Evolutionary conservation across 1,284 basidiomycete species (phyloP), one percentile per base, ranked within the genome.

Genomic region (Meira nashicola): DNA sequence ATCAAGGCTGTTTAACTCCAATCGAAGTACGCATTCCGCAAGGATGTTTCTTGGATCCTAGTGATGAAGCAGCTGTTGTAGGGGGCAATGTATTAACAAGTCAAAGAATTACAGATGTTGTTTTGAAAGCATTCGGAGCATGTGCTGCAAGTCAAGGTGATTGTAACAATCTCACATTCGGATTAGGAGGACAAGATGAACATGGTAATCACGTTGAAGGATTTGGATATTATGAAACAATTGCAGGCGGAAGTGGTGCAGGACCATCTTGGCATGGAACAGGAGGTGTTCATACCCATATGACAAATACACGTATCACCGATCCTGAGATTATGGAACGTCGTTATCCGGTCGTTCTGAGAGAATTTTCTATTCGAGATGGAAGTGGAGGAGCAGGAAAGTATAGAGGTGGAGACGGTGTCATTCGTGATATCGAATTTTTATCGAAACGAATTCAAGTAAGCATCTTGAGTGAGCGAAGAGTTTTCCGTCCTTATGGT

Each of bases 211-310:
- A 83, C 84, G 63, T 84, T 19, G 73, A 86, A 41, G 92, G 92
- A 15, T 96, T 90, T 87, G 93, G 93, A 1, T 95, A 94, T 80
- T 95, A 95, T 78, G 92, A 95, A 88, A 94, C 90, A 0, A 94
- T 96, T 58, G 90, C 89, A 8, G 93, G 93, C 11, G 93, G 93
- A 2, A 71, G 88, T 5, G 93, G 93, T 2, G 92, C 93, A 0
- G 93, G 93, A 0, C 89, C 90, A 1, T 81, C 81, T 6, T 96
- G 92, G 92, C 86, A 93, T 70, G 93, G 93, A 2, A 79, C 78
- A 1, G 70, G 66, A 10, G 75, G 78, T n/a, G 73, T 74, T 3
- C 78, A 78, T 53, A 71, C 33, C 17, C 90, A 93, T 75, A 95
- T 95, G 79, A 95, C 92, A 4, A 95, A 95, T 80, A 94, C 92